Conservation (phyloP, 768 basidiomycete species). For the Clathrus columnatus region DNA sequence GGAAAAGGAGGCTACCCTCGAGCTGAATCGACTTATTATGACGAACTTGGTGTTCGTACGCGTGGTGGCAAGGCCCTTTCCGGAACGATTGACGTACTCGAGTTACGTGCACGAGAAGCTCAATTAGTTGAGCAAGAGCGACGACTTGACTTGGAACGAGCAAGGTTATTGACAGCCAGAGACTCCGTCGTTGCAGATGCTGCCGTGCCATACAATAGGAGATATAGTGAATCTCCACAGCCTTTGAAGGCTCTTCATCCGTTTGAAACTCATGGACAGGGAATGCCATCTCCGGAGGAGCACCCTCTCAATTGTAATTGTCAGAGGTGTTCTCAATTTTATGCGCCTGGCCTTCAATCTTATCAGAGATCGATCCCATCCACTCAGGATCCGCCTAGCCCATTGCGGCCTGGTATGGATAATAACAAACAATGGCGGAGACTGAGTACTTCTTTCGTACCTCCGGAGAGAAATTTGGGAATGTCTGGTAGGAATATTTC, state of each 20-base stretch:
- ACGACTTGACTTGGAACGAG: slow-evolving; percentile 51
- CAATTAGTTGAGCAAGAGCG: slow-evolving; percentile 44
- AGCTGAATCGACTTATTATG: slow-evolving; percentile 16
- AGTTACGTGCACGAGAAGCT: slow-evolving; percentile 43
- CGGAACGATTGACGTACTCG: slow-evolving; percentile 50
- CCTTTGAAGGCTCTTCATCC: background rate
- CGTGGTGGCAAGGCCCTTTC: slow-evolving; percentile 31
- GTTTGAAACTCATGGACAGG: too few species aligned
- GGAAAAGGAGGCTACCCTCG: slow-evolving; percentile 15
- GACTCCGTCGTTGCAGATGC: slow-evolving; percentile 21
- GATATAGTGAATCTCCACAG: background rate
- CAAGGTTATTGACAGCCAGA: slow-evolving; percentile 30
- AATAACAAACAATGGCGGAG: background rate
- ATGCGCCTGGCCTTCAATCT: background rate
- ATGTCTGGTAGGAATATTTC: background rate
- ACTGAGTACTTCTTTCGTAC: background rate
- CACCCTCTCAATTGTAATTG: slow-evolving; percentile 12
- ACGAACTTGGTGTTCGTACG: slow-evolving; percentile 24
- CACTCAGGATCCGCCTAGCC: background rate
- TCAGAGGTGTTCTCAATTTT: background rate
- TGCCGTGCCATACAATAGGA: slow-evolving; percentile 2
- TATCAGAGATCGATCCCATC: background rate
- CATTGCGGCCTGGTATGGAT: background rate
- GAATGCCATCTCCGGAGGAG: background rate
- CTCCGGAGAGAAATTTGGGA: background rate